Conservation (phyloP, 2,329 filamentous ascomycete species). For the Trichoderma arundinaceum region DNA sequence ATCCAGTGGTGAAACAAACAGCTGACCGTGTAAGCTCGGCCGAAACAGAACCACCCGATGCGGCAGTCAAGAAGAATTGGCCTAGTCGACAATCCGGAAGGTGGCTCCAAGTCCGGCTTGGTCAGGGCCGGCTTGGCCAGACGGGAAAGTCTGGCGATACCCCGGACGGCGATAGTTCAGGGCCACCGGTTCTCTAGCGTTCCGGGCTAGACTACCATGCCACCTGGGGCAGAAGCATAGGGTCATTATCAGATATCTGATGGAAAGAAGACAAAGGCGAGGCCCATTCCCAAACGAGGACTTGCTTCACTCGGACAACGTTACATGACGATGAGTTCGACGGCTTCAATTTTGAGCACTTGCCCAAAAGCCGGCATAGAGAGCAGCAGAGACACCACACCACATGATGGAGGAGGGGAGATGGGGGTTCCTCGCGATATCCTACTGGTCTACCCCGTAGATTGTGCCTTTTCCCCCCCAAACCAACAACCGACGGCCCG, state of each 20-base stretch:
- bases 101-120: slow-evolving; percentile 23
- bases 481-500: slow-evolving; percentile 1
- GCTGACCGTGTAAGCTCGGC: slow-evolving; percentile 13
- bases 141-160: slow-evolving; percentile 2
- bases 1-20: slow-evolving; percentile 16
- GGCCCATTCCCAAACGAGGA: not conserved
- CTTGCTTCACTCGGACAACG: slow-evolving; percentile 8
- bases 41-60: slow-evolving; percentile 5
- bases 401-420: not conserved
- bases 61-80: slow-evolving; percentile 13
- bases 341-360: slow-evolving; percentile 1
- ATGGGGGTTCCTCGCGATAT: not conserved
- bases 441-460: not conserved
- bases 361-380: not conserved
- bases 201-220: slow-evolving; percentile 6
- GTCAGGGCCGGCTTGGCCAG: slow-evolving; percentile 1
- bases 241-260: slow-evolving; percentile 3
- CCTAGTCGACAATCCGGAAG: slow-evolving; percentile 28
- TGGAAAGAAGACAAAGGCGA: not conserved
- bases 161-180: slow-evolving; percentile 12
- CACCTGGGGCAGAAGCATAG: slow-evolving; percentile 16
- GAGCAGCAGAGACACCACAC: slow-evolving; percentile 3
- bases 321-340: slow-evolving; percentile 12
- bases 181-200: slow-evolving; percentile 6
- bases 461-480: not conserved